phyloP scores from a whole-genome alignment of 352 stramenopile genomes.

The Phytophthora meadii region DNA sequence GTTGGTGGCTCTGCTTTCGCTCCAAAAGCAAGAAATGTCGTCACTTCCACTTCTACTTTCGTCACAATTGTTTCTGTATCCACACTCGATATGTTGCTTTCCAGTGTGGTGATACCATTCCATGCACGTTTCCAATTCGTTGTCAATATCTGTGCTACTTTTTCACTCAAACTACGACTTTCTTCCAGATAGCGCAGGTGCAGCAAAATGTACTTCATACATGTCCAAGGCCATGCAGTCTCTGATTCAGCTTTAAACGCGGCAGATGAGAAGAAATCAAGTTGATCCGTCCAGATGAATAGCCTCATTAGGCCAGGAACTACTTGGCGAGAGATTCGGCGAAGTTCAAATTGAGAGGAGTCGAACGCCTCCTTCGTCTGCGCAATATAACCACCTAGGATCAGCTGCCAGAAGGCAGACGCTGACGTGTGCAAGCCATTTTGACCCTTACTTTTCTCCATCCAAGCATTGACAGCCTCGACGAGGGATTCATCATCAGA shows the following conservation, averaged over 20 bases:
- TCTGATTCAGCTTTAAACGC: conserved; percentile 5
- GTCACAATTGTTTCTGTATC: conserved; percentile 27
- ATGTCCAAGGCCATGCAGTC: conserved; percentile 39
- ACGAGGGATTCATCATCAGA: conserved; percentile 13
- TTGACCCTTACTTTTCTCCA: conserved; percentile 22
- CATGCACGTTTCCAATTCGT: conserved; percentile 18
- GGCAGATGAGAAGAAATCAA: conserved; percentile 25
- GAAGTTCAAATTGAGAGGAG: conserved; percentile 73
- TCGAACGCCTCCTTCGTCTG: conserved; percentile 53
- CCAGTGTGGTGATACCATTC: conserved; percentile 12
- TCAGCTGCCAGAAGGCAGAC: conserved; percentile 38
- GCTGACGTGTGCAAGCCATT: not conserved
- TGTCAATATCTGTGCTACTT: not conserved
- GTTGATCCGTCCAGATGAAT: conserved; percentile 54
- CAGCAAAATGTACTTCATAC: conserved; percentile 49
- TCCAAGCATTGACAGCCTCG: conserved; percentile 21
- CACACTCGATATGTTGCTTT: not conserved
- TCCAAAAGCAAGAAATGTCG: conserved; percentile 35
- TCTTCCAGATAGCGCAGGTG: conserved; percentile 55
- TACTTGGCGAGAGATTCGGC: conserved; percentile 64
- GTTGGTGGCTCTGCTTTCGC: not conserved
- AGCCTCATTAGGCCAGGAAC: conserved; percentile 63
- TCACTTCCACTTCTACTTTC: conserved; percentile 39
- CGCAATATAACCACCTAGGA: conserved; percentile 47
- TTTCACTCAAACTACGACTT: conserved; percentile 1